phyloP scores from a whole-genome alignment of 306 rosid species.

The Quercus suber region DNA sequence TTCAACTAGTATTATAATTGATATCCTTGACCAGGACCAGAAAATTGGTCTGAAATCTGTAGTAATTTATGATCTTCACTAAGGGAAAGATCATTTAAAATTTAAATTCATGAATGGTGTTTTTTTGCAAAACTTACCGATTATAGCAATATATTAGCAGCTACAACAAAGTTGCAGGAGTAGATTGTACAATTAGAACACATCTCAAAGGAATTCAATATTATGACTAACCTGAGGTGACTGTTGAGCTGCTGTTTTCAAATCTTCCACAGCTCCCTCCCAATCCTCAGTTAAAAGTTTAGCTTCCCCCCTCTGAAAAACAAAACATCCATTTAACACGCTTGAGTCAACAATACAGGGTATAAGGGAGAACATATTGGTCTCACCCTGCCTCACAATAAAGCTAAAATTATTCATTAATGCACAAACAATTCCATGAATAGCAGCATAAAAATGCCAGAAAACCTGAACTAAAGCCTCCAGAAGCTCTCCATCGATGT shows the following conservation, averaged over 20 bases:
- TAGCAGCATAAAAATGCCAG: conserved; percentile 10
- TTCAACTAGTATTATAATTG: neutral
- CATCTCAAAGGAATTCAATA: conserved; percentile 9
- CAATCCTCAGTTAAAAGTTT: conserved; percentile 92
- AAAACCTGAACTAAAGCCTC: conserved; percentile 96
- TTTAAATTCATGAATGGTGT: neutral
- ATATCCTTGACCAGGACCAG: neutral
- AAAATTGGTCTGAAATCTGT: neutral
- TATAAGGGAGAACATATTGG: neutral
- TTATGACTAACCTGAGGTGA: conserved; percentile 75
- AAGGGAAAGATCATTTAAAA: neutral
- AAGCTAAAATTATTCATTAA: neutral
- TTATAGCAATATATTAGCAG: neutral
- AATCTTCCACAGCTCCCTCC: conserved; percentile 97
- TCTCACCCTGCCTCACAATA: conserved; percentile 9
- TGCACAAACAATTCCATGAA: neutral
- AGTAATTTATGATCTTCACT: neutral
- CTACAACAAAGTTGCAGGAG: neutral
- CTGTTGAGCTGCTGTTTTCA: conserved; percentile 84
- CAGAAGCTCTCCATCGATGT: conserved; percentile 63
- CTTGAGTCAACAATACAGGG: neutral
- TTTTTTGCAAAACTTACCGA: neutral
- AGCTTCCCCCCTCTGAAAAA: conserved; percentile 90
- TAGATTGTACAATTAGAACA: neutral
- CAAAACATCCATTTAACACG: conserved; percentile 13